A percentile compares a stretch with the other conserved stretches of the same genome.
phyloP scores from a whole-genome alignment of 176 grass and related monocot species.

The Eragrostis nindensis region DNA sequence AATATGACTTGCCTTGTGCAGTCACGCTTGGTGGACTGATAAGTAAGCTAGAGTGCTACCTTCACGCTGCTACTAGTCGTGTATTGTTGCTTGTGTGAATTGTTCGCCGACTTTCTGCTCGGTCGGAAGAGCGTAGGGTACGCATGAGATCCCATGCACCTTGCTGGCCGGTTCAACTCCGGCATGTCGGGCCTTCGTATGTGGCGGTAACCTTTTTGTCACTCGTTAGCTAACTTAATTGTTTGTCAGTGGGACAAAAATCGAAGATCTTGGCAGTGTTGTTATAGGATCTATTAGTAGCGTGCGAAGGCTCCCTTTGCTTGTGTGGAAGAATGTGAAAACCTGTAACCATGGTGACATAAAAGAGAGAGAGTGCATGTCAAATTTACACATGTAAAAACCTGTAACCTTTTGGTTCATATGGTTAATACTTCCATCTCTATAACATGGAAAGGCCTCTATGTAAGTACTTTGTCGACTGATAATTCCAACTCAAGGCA shows the following conservation, averaged over 20 bases:
- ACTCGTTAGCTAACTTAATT: not conserved
- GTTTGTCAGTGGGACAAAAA: not conserved
- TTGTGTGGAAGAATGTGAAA: not conserved
- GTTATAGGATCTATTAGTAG: not conserved
- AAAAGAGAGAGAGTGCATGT: not conserved
- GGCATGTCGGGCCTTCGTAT: slow-evolving; percentile 36
- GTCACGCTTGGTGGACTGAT: not conserved
- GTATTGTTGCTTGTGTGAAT: not conserved
- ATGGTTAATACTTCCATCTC: no score
- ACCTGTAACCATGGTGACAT: not conserved
- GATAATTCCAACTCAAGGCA: no score
- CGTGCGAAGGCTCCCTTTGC: not conserved
- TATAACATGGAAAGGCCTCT: no score
- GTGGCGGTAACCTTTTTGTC: not conserved
- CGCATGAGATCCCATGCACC: slow-evolving; percentile 26
- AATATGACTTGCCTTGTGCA: not conserved
- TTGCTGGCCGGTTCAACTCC: slow-evolving; percentile 61
- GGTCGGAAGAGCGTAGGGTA: slow-evolving; percentile 23
- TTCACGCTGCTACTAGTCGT: no score
- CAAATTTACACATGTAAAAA: not conserved
- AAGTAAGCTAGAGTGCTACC: not conserved
- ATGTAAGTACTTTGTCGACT: no score
- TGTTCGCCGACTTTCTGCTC: slow-evolving; percentile 20
- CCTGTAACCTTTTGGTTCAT: no score
- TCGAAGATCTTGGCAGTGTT: not conserved